Conservation (phyloP, 2,329 filamentous ascomycete genomes). For the Coleophoma cylindrospora region DNA sequence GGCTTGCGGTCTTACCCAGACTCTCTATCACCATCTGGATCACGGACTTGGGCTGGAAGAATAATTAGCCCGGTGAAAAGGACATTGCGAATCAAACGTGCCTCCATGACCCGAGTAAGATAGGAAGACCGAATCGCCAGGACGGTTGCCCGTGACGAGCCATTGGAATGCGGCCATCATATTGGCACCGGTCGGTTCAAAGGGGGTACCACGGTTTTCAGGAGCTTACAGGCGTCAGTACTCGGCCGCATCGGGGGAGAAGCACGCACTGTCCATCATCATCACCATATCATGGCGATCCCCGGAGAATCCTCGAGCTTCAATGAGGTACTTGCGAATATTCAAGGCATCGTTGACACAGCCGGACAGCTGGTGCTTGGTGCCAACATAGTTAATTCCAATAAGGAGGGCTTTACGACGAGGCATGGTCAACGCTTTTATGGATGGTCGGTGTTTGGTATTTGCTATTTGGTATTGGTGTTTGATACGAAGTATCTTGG, state of each 20-base stretch:
- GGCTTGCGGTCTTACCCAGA: conserved; percentile 20
- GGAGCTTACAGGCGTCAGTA: conserved; percentile 8
- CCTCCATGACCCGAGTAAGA: conserved; percentile 57
- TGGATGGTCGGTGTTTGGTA: too few relatives aligned
- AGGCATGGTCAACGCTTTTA: neutral
- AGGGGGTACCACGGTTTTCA: conserved; percentile 28
- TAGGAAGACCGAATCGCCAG: conserved; percentile 47
- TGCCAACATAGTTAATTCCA: neutral
- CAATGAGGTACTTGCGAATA: conserved; percentile 28
- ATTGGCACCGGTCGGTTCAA: conserved; percentile 29
- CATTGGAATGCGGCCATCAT: conserved; percentile 48
- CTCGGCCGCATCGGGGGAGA: neutral
- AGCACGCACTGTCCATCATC: conserved; percentile 21
- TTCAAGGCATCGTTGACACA: conserved; percentile 28
- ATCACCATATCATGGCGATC: conserved; percentile 28
- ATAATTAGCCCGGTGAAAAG: neutral
- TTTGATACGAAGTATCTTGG: too few relatives aligned
- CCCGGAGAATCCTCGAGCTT: conserved; percentile 28
- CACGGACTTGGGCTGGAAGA: conserved; percentile 33
- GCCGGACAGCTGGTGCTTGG: conserved; percentile 1
- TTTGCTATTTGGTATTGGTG: too few relatives aligned
- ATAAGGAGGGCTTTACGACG: neutral
- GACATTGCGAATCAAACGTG: neutral
- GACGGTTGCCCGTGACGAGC: conserved; percentile 43
- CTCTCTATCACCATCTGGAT: conserved; percentile 32